A percentile compares a stretch with the other conserved stretches of the same genome.
These are phyloP conservation scores for Lactarius trivialis DNA, from an alignment of 768 basidiomycete genomes.

Conservation along the genomic window DNA sequence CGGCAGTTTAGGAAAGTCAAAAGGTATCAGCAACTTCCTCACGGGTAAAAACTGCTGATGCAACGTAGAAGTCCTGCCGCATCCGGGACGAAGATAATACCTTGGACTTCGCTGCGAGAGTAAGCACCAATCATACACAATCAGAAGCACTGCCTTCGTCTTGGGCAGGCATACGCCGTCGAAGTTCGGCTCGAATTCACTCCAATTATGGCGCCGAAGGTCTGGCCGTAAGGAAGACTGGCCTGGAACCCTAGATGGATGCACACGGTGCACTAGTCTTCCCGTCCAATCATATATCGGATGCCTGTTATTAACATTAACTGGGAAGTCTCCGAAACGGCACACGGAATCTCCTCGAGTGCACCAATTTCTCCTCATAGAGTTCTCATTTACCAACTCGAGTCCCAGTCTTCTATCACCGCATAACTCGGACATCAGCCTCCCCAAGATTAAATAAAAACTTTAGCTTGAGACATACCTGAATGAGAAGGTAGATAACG, in stretches of 20 bases:
- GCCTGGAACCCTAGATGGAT: background rate
- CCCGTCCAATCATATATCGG: background rate
- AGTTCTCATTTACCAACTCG: slow-evolving; percentile 4
- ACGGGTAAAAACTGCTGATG: background rate
- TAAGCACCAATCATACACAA: background rate
- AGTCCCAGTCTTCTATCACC: slow-evolving; percentile 16
- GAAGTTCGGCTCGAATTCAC: slow-evolving; percentile 5
- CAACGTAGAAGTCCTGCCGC: slow-evolving; percentile 1
- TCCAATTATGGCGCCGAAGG: slow-evolving; percentile 6
- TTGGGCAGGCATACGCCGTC: slow-evolving; percentile 7
- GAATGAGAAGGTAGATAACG: slow-evolving; percentile 5
- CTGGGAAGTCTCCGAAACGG: slow-evolving; percentile 15
- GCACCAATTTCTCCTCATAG: background rate
- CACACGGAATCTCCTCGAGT: slow-evolving; percentile 5
- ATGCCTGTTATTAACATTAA: background rate
- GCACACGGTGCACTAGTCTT: background rate
- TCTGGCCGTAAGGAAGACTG: background rate
- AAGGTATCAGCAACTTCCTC: background rate
- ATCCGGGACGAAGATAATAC: background rate
- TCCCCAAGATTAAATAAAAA: background rate
- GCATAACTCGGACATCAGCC: background rate
- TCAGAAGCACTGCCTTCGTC: slow-evolving; percentile 4
- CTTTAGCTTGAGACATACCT: background rate
- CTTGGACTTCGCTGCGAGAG: background rate
- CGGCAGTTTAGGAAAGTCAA: background rate